Conservation (phyloP, 805 yeast genomes). For the Ascoidea rubescens region DNA sequence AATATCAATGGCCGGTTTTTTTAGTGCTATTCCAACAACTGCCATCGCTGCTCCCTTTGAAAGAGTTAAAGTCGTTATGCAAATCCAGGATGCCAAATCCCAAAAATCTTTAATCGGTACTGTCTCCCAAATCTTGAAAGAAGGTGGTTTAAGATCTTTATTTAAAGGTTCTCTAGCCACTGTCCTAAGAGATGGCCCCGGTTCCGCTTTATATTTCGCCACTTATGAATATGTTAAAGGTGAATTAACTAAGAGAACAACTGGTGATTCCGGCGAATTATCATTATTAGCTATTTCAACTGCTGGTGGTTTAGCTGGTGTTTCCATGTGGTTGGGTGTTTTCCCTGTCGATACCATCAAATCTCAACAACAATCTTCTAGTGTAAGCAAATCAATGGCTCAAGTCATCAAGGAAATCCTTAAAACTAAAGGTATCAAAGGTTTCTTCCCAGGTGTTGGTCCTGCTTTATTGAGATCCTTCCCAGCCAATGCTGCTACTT, state of each 20-base stretch:
- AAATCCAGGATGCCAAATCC: constrained; percentile 39
- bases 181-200: constrained; percentile 94
- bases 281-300: constrained; percentile 64
- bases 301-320: constrained; percentile 95
- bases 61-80: constrained; percentile 88
- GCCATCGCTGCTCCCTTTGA: constrained; percentile 97
- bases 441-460: constrained; percentile 95
- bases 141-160: constrained; percentile 75
- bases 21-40: constrained; percentile 91
- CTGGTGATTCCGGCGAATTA: constrained; percentile 36
- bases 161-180: constrained; percentile 91
- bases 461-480: constrained; percentile 90
- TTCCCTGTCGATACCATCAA: constrained; percentile 96
- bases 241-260: constrained; percentile 28
- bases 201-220: constrained; percentile 90
- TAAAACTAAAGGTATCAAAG: constrained; percentile 66
- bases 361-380: constrained; percentile 62
- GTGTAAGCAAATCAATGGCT: constrained; percentile 36
- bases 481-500: constrained; percentile 99
- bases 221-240: constrained; percentile 77
- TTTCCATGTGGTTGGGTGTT: constrained; percentile 91
- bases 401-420: constrained; percentile 61
- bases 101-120: constrained; percentile 34
- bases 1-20: constrained; percentile 83
- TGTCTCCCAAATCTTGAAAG: constrained; percentile 50